Conservation (phyloP, 2,329 filamentous ascomycete species). For the Xylaria sp. region DNA sequence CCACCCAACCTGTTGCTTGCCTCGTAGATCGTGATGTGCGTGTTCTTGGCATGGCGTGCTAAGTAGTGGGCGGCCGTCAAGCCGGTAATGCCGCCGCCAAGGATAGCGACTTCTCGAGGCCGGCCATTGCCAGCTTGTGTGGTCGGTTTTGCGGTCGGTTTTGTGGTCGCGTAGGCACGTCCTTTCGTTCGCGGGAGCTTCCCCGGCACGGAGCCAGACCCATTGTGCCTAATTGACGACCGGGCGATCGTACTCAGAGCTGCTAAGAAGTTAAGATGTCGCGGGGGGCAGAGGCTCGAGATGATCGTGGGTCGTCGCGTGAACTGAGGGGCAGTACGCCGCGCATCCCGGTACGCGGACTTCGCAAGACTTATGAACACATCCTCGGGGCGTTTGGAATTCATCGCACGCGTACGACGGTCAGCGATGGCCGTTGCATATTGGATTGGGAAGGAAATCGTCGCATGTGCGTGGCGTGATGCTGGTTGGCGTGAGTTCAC, state of each 20-base stretch:
- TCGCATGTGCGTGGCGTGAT: slow-evolving; percentile 9
- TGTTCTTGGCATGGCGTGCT: slow-evolving; percentile 63
- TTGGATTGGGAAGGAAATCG: slow-evolving; percentile 3
- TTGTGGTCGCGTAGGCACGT: slow-evolving; percentile 24
- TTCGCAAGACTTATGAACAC: slow-evolving; percentile 32
- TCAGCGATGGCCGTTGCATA: slow-evolving; percentile 20
- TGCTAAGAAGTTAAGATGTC: slow-evolving; percentile 24
- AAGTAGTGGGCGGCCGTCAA: slow-evolving; percentile 79
- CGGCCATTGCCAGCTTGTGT: slow-evolving; percentile 7
- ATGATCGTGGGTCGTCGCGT: slow-evolving; percentile 13
- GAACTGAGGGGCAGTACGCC: slow-evolving; percentile 19
- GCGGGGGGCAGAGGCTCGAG: slow-evolving; percentile 18
- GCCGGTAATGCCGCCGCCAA: slow-evolving; percentile 84
- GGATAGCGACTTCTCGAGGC: slow-evolving; percentile 59
- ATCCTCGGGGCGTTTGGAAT: slow-evolving; percentile 32
- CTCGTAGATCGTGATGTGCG: slow-evolving; percentile 83
- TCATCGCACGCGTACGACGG: slow-evolving; percentile 31
- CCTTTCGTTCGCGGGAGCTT: background rate
- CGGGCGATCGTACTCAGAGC: slow-evolving; percentile 1
- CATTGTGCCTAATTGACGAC: slow-evolving; percentile 10
- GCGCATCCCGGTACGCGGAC: slow-evolving; percentile 29
- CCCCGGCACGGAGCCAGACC: background rate
- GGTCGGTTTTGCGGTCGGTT: no score
- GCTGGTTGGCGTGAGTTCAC: background rate
- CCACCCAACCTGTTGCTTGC: slow-evolving; percentile 71